A percentile compares a stretch with the other conserved stretches of the same genome.
These are phyloP conservation scores for Geoglossum cookeanum DNA, from an alignment of 2,329 filamentous ascomycete genomes.

Conservation along the genomic window DNA sequence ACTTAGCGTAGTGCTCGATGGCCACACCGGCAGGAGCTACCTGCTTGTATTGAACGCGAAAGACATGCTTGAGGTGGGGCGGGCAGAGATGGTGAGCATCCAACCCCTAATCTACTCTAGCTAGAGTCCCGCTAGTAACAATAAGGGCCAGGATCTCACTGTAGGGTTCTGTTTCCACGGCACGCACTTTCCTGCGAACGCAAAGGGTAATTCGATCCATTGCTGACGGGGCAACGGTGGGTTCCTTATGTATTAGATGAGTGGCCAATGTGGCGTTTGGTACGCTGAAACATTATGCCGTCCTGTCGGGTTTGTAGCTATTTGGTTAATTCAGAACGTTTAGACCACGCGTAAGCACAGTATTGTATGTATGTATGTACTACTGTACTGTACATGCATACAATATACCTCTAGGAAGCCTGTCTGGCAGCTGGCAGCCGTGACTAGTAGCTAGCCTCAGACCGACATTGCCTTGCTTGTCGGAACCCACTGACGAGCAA, in stretches of 20 bases:
- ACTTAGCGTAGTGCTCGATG: slow-evolving; percentile 45
- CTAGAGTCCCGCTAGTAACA: slow-evolving; percentile 16
- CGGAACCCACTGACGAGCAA: too few species aligned
- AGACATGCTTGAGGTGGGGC: slow-evolving; percentile 42
- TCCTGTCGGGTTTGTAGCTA: neutral
- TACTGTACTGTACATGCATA: too few species aligned
- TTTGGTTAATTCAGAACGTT: too few species aligned
- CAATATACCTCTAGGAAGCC: too few species aligned
- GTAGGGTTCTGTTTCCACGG: neutral
- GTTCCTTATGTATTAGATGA: neutral
- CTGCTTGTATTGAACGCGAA: slow-evolving; percentile 44
- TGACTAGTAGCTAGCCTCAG: too few species aligned
- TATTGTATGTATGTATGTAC: too few species aligned
- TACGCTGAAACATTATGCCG: neutral
- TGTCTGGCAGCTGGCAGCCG: too few species aligned
- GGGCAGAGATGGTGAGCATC: slow-evolving; percentile 41
- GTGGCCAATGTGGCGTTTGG: neutral
- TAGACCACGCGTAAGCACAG: too few species aligned
- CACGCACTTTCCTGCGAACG: neutral
- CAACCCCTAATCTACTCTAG: slow-evolving; percentile 21
- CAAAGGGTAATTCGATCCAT: neutral
- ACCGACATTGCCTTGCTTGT: too few species aligned
- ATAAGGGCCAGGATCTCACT: neutral
- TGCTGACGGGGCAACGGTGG: neutral
- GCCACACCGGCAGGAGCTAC: slow-evolving; percentile 38